A percentile compares a stretch with the other conserved stretches of the same genome.
These are phyloP conservation scores for Lophiostoma macrostomum DNA, from an alignment of 495 filamentous ascomycete species.

Conservation along the genomic window DNA sequence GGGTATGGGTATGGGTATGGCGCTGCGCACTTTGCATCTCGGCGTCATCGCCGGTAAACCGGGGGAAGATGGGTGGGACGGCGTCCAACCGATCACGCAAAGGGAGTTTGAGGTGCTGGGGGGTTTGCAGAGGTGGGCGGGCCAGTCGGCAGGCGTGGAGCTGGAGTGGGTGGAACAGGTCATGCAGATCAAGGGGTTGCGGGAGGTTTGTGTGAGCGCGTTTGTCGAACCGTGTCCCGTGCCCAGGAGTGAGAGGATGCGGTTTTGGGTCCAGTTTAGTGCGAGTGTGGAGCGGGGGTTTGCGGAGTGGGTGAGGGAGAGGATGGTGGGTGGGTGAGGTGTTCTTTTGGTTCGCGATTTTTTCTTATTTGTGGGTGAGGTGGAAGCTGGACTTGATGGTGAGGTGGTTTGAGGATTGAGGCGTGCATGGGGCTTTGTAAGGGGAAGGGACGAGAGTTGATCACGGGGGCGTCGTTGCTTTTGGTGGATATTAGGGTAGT, in stretches of 20 bases:
- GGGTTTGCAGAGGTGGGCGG: constrained; percentile 37
- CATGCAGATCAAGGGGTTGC: constrained; percentile 41
- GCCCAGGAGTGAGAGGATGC: constrained; percentile 44
- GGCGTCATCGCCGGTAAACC: not conserved
- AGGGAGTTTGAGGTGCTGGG: constrained; percentile 44
- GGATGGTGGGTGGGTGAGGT: constrained; percentile 33
- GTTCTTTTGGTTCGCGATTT: too few relatives aligned
- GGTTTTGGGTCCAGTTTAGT: constrained; percentile 52
- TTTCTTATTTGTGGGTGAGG: too few relatives aligned
- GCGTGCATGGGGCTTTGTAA: too few relatives aligned
- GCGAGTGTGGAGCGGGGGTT: constrained; percentile 51
- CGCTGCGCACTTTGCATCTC: not conserved
- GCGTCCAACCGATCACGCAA: constrained; percentile 40
- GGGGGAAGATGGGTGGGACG: constrained; percentile 42
- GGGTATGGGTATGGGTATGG: constrained; percentile 44
- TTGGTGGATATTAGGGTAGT: too few relatives aligned
- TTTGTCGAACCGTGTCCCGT: constrained; percentile 44
- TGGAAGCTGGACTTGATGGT: too few relatives aligned
- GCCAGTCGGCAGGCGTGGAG: constrained; percentile 14
- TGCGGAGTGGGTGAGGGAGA: constrained; percentile 44
- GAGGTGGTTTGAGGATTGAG: too few relatives aligned
- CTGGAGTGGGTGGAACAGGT: constrained; percentile 49
- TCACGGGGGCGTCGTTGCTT: too few relatives aligned
- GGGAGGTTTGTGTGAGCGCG: constrained; percentile 44
- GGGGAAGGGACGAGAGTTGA: too few relatives aligned